Base-by-base conservation (phyloP, 768 basidiomycete species). In the Podaxis carcinomalis region DNA sequence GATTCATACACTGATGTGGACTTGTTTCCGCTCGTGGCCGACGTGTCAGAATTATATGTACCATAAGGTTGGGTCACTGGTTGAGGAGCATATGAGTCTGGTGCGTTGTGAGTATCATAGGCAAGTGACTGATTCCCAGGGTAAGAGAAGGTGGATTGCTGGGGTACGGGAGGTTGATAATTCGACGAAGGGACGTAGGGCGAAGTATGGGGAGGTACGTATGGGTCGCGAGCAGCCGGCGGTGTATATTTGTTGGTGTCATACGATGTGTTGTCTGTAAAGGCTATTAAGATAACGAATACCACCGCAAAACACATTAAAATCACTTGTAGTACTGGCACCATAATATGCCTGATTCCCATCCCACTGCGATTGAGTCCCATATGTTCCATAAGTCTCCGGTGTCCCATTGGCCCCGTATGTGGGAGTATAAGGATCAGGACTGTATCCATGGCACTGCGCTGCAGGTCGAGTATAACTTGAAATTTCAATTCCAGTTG, bases 191-290 rank as follows among this genome's bases (percentile, higher is more conserved):
- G 66, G 23, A 63, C 52, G 57, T 68, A 66, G 21, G 56, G 63
- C 3, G 72, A 51, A 9, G 68, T 52, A 27, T 53, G 58, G 6
- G 51, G 16, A 7, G 75, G 71, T 27, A 71, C 75, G 66, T 79
- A 80, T 55, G 75, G 71, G 61, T 77, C 74, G 60, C 39, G 63
- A 16, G 35, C 40, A 51, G 54, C 61, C 63, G 62, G 53, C 23
- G 47, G 57, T 60, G 53, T 19, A 37, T 58, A 58, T 40, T 37
- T 50, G 35, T 25, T 27, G 36, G 35, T 14, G 28, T 25, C 36
- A 46, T 54, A 53, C 11, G 47, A 51, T 36, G 40, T 44, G 28
- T 46, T 53, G 32, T 23, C 59, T 60, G 42, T 14, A 46, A 25
- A 53, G 7, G n/a, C 16, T 9, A 37, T 60, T 53, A 53, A 37